Conservation (phyloP, 2,329 filamentous ascomycete genomes). For the Magnaporthiopsis incrustans region DNA sequence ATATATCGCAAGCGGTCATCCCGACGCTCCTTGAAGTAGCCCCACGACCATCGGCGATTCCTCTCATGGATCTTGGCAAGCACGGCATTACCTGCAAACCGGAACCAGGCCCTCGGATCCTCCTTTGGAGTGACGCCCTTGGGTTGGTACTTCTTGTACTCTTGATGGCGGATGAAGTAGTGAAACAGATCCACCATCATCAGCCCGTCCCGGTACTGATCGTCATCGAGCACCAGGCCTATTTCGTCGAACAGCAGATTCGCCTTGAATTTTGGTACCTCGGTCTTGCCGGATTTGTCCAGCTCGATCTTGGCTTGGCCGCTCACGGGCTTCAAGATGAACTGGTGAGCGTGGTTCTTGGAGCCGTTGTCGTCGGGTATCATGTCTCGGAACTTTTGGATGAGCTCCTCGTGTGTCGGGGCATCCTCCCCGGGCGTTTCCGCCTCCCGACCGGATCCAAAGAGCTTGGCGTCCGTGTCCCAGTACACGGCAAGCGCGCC, state of each 20-base stretch:
- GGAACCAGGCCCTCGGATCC: conserved; percentile 85
- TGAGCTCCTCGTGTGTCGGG: conserved; percentile 66
- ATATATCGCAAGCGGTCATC: conserved; percentile 89
- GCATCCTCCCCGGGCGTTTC: conserved; percentile 50
- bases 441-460: conserved; percentile 73
- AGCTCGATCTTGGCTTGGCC: conserved; percentile 92
- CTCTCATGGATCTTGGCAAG: conserved; percentile 90
- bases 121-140: conserved; percentile 75
- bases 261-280: conserved; percentile 80
- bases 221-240: conserved; percentile 91
- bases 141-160: conserved; percentile 89
- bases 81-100: conserved; percentile 83
- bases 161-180: conserved; percentile 94
- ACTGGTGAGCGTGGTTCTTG: conserved; percentile 58
- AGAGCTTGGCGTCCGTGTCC: conserved; percentile 85
- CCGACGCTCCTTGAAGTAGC: conserved; percentile 83
- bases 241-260: conserved; percentile 93
- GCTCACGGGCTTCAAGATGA: conserved; percentile 91
- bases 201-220: conserved; percentile 92
- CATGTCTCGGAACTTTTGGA: conserved; percentile 68
- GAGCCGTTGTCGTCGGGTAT: conserved; percentile 61
- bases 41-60: conserved; percentile 93
- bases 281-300: conserved; percentile 79
- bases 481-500: conserved; percentile 91
- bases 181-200: conserved; percentile 99